Conservation (phyloP, 2,329 filamentous ascomycete species). For the Stachybotrys elegans region DNA sequence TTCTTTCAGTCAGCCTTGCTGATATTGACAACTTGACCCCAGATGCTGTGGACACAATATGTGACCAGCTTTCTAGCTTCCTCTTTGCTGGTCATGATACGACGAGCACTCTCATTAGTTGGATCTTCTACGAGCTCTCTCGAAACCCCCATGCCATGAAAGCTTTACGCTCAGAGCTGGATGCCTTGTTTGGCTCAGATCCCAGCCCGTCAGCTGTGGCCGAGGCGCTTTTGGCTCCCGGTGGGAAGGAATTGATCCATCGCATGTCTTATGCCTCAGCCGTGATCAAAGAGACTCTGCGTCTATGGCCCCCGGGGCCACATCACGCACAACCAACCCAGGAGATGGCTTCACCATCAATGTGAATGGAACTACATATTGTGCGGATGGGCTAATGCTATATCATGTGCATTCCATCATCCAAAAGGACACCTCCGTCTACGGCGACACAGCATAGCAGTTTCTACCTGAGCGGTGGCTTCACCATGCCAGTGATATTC, state of each 20-base stretch:
- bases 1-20: conserved; percentile 27
- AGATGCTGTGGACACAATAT: conserved; percentile 21
- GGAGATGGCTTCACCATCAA: conserved; percentile 9
- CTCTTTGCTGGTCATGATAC: conserved; percentile 38
- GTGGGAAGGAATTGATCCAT: conserved; percentile 22
- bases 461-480: conserved; percentile 36
- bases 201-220: conserved; percentile 9
- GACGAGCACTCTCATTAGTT: conserved; percentile 29
- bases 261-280: conserved; percentile 29
- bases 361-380: conserved; percentile 5
- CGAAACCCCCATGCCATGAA: conserved; percentile 21
- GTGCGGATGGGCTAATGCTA: conserved; percentile 29
- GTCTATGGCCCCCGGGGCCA: conserved; percentile 25
- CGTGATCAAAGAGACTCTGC: conserved; percentile 32
- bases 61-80: conserved; percentile 33
- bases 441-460: conserved; percentile 25
- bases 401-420: conserved; percentile 28
- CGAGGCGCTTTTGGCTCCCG: conserved; percentile 9
- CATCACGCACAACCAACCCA: conserved; percentile 17
- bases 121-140: conserved; percentile 31
- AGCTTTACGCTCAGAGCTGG: conserved; percentile 28
- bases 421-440: conserved; percentile 27
- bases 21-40: conserved; percentile 19
- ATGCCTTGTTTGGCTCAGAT: conserved; percentile 26
- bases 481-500: neutral